These are phyloP conservation scores for Golubevia pallescens DNA, from an alignment of 1,284 basidiomycete genomes.

Conservation along the genomic window DNA sequence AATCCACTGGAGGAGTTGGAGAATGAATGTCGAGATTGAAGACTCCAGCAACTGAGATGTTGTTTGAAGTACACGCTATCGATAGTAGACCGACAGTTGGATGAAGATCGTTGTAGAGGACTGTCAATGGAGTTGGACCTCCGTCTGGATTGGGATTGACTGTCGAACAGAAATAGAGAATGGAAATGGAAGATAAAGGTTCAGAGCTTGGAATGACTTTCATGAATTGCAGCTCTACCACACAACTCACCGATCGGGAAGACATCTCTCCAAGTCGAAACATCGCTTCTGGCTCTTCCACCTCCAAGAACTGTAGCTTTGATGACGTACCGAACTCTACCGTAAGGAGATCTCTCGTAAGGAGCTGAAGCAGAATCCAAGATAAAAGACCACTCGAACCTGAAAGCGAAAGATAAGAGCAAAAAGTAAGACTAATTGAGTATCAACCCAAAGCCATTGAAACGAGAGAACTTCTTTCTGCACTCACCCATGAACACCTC, in stretches of 20 bases:
- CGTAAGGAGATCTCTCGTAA: constrained; percentile 58
- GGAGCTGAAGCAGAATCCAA: constrained; percentile 55
- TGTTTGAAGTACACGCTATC: constrained; percentile 60
- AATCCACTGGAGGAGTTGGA: constrained; percentile 46
- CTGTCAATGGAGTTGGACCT: constrained; percentile 52
- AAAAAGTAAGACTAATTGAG: neutral
- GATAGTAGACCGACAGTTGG: constrained; percentile 58
- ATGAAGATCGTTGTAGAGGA: constrained; percentile 63
- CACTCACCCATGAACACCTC: constrained; percentile 53
- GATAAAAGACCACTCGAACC: constrained; percentile 62
- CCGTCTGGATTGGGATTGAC: constrained; percentile 59
- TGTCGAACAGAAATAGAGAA: neutral
- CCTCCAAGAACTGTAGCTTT: constrained; percentile 59
- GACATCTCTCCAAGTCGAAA: constrained; percentile 57
- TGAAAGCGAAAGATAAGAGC: neutral
- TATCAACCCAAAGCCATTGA: neutral
- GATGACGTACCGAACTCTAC: constrained; percentile 56
- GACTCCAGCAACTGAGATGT: constrained; percentile 60
- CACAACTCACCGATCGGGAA: constrained; percentile 39
- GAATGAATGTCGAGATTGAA: constrained; percentile 63
- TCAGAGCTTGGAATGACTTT: too few relatives aligned
- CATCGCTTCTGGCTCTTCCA: constrained; percentile 50
- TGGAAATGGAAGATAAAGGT: neutral
- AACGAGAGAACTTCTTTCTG: neutral
- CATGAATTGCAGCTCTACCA: too few relatives aligned